These are phyloP conservation scores for Candida insectalens DNA, from an alignment of 805 yeast genomes.

Conservation along the genomic window DNA sequence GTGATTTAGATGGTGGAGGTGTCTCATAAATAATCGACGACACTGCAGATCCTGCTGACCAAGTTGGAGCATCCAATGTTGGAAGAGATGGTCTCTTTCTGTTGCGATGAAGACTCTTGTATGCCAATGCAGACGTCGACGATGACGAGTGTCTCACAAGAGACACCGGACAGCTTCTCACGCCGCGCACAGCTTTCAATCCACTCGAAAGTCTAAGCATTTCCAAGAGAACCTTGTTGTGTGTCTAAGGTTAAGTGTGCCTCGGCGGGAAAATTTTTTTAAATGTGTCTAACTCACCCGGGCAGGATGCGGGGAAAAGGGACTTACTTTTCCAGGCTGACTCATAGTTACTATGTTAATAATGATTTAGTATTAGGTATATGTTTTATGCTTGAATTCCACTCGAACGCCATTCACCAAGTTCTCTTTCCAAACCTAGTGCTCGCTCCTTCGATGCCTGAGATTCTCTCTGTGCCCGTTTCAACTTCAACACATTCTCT, in stretches of 20 bases:
- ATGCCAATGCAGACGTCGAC: slow-evolving; percentile 90
- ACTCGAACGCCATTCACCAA: slow-evolving; percentile 40
- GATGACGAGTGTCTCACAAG: slow-evolving; percentile 27
- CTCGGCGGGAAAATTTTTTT: too few relatives aligned
- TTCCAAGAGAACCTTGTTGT: slow-evolving; percentile 1
- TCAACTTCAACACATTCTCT: slow-evolving; percentile 31
- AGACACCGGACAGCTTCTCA: not conserved
- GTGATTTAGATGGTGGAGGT: slow-evolving; percentile 52
- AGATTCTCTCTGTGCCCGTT: slow-evolving; percentile 46
- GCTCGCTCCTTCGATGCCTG: slow-evolving; percentile 44
- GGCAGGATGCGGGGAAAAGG: too few relatives aligned
- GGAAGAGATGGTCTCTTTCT: slow-evolving; percentile 86
- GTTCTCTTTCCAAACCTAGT: slow-evolving; percentile 44
- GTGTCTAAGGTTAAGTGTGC: too few relatives aligned
- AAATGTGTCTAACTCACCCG: too few relatives aligned
- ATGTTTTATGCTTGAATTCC: too few relatives aligned
- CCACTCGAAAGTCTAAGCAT: slow-evolving; percentile 3
- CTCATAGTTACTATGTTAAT: too few relatives aligned
- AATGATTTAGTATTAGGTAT: too few relatives aligned
- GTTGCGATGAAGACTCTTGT: slow-evolving; percentile 83
- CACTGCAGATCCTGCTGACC: slow-evolving; percentile 97
- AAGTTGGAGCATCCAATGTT: slow-evolving; percentile 82
- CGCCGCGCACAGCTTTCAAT: slow-evolving; percentile 1
- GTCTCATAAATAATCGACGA: slow-evolving; percentile 92
- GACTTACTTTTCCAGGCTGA: too few relatives aligned